Evolutionary conservation across 2,329 filamentous ascomycete genomes (phyloP), one percentile per base, ranked within the genome.

Genomic region (Calonectria leucothoes): DNA sequence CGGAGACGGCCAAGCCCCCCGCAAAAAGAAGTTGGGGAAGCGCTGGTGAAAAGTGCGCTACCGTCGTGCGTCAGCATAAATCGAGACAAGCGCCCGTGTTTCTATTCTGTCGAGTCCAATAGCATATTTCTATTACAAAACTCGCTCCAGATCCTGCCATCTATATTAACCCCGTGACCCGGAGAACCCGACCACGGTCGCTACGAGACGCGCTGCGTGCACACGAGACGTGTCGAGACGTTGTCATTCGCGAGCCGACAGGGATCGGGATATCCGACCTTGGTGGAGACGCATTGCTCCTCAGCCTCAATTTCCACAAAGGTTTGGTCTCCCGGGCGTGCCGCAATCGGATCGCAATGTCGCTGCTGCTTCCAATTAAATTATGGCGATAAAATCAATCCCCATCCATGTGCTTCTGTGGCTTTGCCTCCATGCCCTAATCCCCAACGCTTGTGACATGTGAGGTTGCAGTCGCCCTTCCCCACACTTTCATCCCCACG

Each of bases 101-200:
- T 61, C 35, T 25, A 39, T 15, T 15, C 39, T 8, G 6, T 27
- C 25, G 35, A 61, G 55, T 17, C 55, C 55, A 61, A 61, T 61
- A 39, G 55, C 23, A 39, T 27, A 39, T 61, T 61, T 61, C 55
- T 61, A 61, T 61, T 61, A 61, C 55, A 61, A 61, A 61, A 61
- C 55, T 61, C 23, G 35, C 55, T 61, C 35, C 55, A 61, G 55
- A 29, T 61, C 55, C 35, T 25, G n/a, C 23, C 55, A 39, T 39
- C 55, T 61, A 27, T 61, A 39, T 61, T 39, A 27, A 27, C 35
- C 33, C n/a, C 55, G 33, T 61, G 33, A 25, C 10, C 55, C 55
- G 55, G 23, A 39, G 55, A 39, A 61, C 33, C 55, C 33, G 33
- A 37, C 23, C 17, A 61, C 17, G 23, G 35, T 10, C 1, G 14